Base-by-base conservation (phyloP, 2,329 filamentous ascomycete species). In the Colletotrichum sp. region DNA sequence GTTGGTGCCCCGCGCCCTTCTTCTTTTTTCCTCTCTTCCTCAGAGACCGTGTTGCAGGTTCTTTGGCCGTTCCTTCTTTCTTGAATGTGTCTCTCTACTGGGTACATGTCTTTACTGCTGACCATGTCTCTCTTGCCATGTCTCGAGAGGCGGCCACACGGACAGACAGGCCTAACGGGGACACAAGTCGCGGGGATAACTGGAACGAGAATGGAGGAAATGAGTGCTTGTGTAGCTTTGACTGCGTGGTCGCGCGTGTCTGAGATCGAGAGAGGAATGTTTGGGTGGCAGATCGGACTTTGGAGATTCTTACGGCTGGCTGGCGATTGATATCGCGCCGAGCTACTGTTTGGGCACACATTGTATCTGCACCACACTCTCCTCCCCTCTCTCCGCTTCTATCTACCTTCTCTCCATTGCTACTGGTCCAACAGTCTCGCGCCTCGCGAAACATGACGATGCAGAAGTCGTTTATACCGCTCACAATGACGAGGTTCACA, bases 211-310 rank as follows among this genome's bases (percentile, higher is more conserved):
- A 57, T 15, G n/a, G 34, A 52, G 36, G 11, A 15, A 66, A 52
- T 28, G n/a, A 34, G 27, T 13, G 52, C 30, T 25, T 19, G 52
- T n/a, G 52, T 68, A 22, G 27, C 19, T 61, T 30, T 61, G 22
- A 15, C 55, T 34, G 28, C 30, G 64, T 60, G 64, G 30, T 36
- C 55, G 30, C 48, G 12, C 13, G 48, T 67, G 69, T 75, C 63
- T 72, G 52, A 57, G 73, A 75, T 75, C 52, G 55, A 39, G 30
- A 57, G 36, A 48, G 72, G 69, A 61, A 63, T 59, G 55, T 30
- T 39, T 13, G n/a, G 25, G 36, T 68, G n/a, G 55, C 39, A 68
- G 63, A 75, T 72, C 69, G 55, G 61, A 64, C 32, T 34, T 19
- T 25, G 19, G 55, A 22, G 44, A 34, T 63, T 70, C 57, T 52